Base-by-base conservation (phyloP, 2,329 filamentous ascomycete genomes). In the Cercospora sojina region DNA sequence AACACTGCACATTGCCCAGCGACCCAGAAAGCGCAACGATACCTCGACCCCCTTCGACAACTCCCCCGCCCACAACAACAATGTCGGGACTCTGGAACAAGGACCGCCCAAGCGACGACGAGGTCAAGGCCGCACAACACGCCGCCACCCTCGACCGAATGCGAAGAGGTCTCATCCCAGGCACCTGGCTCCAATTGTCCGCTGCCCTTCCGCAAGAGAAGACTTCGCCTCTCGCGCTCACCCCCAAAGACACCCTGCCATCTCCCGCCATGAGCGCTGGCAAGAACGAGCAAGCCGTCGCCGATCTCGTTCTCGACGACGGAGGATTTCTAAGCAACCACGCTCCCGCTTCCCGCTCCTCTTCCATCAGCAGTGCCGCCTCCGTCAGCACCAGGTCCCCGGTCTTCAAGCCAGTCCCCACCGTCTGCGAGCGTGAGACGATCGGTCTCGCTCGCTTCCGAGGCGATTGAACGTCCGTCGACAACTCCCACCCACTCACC, bases 181-280 rank as follows among this genome's bases (percentile, higher is more conserved):
- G 69, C 35, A 71, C 67, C 13, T 71, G 69, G 69, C 65, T 71
- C 18, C 61, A 66, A 47, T 64, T 71, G 16, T 69, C 69, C 13
- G 67, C 67, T 20, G 59, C 61, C 12, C 27, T 32, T n/a, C 41
- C 57, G 18, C 41, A 53, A 43, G 65, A 61, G 57, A 67, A 67
- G 57, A 56, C 51, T 0, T 27, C 47, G 0, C 64, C 59, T 51
- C 49, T 67, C 5, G 41, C 62, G 6, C 57, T 62, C 3, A 29
- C 61, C 8, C 57, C 65, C 20, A 57, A 55, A 23, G 38, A 59
- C 31, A 49, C 62, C 20, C 20, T 62, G 13, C 61, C 65, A 51
- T 60, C 60, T 41, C 60, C 60, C 25, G 61, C 65, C 23, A 60
- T 61, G 49, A 31, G 49, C n/a, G 62, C 49, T 12, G 49, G 32